Conservation (phyloP, 139 green algal species). For the Parachlorella kessleri region DNA sequence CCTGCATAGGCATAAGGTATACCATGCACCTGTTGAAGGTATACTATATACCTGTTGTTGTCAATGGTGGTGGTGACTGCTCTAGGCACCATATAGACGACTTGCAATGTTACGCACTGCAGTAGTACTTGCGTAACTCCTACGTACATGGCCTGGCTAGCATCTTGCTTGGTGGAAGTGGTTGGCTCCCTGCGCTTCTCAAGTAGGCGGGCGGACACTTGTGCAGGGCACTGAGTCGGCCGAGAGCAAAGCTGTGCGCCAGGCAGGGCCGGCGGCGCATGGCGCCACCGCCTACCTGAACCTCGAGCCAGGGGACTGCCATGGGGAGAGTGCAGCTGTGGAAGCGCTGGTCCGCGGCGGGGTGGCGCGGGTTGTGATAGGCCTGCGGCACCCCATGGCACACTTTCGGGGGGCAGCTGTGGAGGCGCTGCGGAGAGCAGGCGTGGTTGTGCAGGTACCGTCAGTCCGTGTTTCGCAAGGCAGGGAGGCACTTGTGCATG, state of each 20-base stretch:
- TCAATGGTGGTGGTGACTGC: not conserved
- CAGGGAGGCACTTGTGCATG: too few relatives aligned
- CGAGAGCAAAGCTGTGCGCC: slow-evolving; percentile 62
- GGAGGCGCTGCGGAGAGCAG: slow-evolving; percentile 55
- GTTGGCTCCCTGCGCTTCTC: not conserved
- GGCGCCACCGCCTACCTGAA: slow-evolving; percentile 92
- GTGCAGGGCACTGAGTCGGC: slow-evolving; percentile 68
- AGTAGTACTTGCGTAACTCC: not conserved
- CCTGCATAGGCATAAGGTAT: not conserved
- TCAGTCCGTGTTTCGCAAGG: too few relatives aligned
- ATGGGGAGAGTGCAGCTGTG: slow-evolving; percentile 79
- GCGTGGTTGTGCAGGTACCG: slow-evolving; percentile 78
- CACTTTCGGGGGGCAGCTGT: slow-evolving; percentile 73
- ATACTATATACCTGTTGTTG: not conserved
- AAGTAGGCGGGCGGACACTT: not conserved
- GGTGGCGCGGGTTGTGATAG: slow-evolving; percentile 89
- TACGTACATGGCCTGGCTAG: not conserved
- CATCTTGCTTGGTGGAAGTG: not conserved
- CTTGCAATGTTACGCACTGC: not conserved
- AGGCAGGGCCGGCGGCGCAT: slow-evolving; percentile 33
- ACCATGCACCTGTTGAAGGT: not conserved
- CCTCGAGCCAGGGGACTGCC: slow-evolving; percentile 88
- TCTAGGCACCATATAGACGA: not conserved
- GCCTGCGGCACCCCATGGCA: slow-evolving; percentile 86
- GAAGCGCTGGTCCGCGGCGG: slow-evolving; percentile 71